These are phyloP conservation scores for Alternaria sp. DNA, from an alignment of 2,329 filamentous ascomycete species.

Conservation along the genomic window DNA sequence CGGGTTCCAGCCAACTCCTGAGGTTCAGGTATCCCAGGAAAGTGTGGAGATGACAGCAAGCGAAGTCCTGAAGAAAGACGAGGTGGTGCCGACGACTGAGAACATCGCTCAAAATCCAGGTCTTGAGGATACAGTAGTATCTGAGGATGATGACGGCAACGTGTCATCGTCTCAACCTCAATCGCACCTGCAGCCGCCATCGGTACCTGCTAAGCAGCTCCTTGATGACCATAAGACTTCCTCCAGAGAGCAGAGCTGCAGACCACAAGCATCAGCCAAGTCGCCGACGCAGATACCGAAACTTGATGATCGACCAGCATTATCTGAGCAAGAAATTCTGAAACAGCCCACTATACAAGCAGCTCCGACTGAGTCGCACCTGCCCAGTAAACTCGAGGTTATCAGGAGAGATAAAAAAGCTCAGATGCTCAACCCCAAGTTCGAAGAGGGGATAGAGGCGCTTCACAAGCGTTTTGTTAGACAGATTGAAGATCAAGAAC, in stretches of 20 bases:
- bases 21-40: not conserved
- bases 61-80: not conserved
- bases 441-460: constrained; percentile 99
- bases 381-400: not conserved
- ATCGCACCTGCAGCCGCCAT: not conserved
- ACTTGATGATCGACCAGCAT: not conserved
- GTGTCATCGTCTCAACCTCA: not conserved
- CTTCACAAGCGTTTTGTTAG: constrained; percentile 99
- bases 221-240: not conserved
- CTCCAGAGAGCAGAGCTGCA: not conserved
- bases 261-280: not conserved
- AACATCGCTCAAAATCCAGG: not conserved
- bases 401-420: not conserved
- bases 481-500: constrained; percentile 99
- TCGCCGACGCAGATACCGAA: not conserved
- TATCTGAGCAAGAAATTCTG: not conserved
- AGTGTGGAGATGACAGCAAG: not conserved
- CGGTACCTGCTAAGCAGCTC: no score
- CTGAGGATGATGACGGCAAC: not conserved
- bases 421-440: constrained; percentile 70
- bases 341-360: not conserved
- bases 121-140: not conserved
- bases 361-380: not conserved
- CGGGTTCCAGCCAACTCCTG: not conserved
- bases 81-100: not conserved